A percentile compares a stretch with the other conserved stretches of the same genome.
Conservation (phyloP, 1,284 basidiomycete species). For the Cryptococcus depauperatus region DNA sequence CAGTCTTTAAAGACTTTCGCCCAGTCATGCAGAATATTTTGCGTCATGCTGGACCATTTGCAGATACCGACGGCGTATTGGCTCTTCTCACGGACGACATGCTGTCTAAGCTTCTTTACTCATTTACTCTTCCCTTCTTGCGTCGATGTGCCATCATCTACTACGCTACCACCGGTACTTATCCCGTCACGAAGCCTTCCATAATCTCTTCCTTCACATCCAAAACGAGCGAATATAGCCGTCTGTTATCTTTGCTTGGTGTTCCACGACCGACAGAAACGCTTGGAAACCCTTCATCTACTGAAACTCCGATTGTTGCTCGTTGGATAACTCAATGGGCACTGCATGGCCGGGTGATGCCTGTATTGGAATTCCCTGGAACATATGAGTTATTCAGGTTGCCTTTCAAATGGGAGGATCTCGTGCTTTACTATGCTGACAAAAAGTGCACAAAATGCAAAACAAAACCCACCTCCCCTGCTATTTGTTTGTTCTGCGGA, state of each 20-base stretch:
- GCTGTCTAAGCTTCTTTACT: conserved; percentile 76
- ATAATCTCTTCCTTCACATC: conserved; percentile 45
- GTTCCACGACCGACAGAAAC: conserved; percentile 65
- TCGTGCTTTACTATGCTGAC: conserved; percentile 66
- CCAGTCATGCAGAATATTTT: conserved; percentile 44
- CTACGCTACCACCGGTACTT: conserved; percentile 56
- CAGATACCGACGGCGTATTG: conserved; percentile 33
- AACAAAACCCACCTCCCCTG: conserved; percentile 74
- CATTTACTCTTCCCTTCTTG: conserved; percentile 89
- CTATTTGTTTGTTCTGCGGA: conserved; percentile 88
- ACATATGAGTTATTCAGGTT: conserved; percentile 78
- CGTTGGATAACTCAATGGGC: conserved; percentile 44
- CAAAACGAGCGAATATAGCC: conserved; percentile 60
- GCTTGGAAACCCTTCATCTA: conserved; percentile 53
- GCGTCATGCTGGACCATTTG: conserved; percentile 36
- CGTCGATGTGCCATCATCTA: conserved; percentile 80
- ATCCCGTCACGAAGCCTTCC: conserved; percentile 53
- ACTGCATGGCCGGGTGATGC: conserved; percentile 42
- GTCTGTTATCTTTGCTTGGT: conserved; percentile 64
- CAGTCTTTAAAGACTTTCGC: conserved; percentile 30
- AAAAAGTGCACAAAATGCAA: conserved; percentile 67
- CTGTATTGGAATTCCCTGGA: conserved; percentile 72
- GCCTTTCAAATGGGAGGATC: conserved; percentile 70
- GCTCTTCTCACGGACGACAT: conserved; percentile 36
- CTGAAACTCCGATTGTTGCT: conserved; percentile 46